These are phyloP conservation scores for Trichoderma reesei DNA, from an alignment of 495 filamentous ascomycete species.

Conservation along the genomic window DNA sequence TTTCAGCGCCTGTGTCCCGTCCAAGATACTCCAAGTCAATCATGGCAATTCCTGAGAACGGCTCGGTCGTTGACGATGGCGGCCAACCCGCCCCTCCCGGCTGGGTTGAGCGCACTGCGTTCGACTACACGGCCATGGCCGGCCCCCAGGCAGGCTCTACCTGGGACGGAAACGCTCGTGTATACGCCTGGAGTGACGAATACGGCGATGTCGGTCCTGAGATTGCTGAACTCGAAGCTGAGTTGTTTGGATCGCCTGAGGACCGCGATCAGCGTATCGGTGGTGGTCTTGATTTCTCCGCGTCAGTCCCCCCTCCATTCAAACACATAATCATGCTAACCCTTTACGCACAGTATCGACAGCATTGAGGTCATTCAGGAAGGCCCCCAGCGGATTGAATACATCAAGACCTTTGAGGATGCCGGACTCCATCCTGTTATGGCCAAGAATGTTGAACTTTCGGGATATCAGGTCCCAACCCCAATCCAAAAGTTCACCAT, in stretches of 20 bases:
- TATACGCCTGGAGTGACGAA: slow-evolving; percentile 82
- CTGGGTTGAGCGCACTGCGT: slow-evolving; percentile 44
- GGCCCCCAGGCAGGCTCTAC: slow-evolving; percentile 24
- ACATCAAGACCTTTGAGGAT: slow-evolving; percentile 54
- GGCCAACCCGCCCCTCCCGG: slow-evolving; percentile 20
- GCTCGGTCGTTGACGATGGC: slow-evolving; percentile 27
- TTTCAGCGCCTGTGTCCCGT: neutral
- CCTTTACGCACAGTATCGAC: slow-evolving; percentile 35
- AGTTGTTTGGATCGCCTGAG: slow-evolving; percentile 54
- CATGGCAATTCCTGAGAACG: slow-evolving; percentile 22
- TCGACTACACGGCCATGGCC: slow-evolving; percentile 15
- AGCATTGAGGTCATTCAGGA: slow-evolving; percentile 51
- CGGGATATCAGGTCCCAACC: slow-evolving; percentile 56
- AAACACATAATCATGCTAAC: slow-evolving; percentile 4
- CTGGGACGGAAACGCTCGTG: slow-evolving; percentile 40
- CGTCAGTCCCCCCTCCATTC: slow-evolving; percentile 24
- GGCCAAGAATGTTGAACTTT: slow-evolving; percentile 62
- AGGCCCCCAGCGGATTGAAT: slow-evolving; percentile 41
- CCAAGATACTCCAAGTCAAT: neutral
- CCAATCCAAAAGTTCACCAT: slow-evolving; percentile 79
- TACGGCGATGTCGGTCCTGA: slow-evolving; percentile 75
- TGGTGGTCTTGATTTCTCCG: slow-evolving; percentile 34
- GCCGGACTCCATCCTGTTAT: slow-evolving; percentile 82
- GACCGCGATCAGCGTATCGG: slow-evolving; percentile 17
- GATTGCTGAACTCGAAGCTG: slow-evolving; percentile 53